phyloP scores from a whole-genome alignment of 805 yeast species.

The Candida arabinofermentans region DNA sequence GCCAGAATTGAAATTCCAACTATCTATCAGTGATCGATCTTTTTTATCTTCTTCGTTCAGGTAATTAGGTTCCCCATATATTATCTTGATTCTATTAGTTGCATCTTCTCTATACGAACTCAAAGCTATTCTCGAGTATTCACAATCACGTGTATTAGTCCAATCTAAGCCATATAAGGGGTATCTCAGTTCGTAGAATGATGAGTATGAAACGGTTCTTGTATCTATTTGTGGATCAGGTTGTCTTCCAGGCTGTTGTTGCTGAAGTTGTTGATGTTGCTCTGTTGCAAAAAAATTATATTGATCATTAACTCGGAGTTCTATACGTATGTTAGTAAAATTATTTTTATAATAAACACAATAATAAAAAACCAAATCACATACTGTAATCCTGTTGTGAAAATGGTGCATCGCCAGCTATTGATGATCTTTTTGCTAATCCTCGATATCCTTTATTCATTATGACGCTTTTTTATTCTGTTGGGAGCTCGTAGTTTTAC shows the following conservation, averaged over 20 bases:
- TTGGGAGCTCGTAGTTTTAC: too few relatives aligned
- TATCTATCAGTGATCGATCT: constrained; percentile 21
- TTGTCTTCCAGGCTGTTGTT: constrained; percentile 5
- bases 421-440: constrained; percentile 24
- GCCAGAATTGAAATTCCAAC: constrained; percentile 41
- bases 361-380: constrained; percentile 2
- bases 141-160: constrained; percentile 34
- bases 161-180: constrained; percentile 53
- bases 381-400: constrained; percentile 13
- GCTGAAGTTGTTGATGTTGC: neutral
- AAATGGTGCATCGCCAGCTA: constrained; percentile 27
- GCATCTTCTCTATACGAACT: constrained; percentile 79
- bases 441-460: neutral
- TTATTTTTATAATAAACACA: too few relatives aligned
- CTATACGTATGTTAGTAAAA: neutral
- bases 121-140: constrained; percentile 53
- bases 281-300: constrained; percentile 2
- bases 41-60: constrained; percentile 16
- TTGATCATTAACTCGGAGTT: constrained; percentile 4
- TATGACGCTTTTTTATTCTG: too few relatives aligned
- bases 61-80: constrained; percentile 32
- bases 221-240: constrained; percentile 3
- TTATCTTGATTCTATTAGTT: constrained; percentile 57
- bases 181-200: constrained; percentile 44
- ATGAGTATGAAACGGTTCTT: constrained; percentile 24